Evolutionary conservation across 768 basidiomycete species (phyloP), one percentile per base, ranked within the genome.

Genomic region (Lactifluus piperatus): DNA sequence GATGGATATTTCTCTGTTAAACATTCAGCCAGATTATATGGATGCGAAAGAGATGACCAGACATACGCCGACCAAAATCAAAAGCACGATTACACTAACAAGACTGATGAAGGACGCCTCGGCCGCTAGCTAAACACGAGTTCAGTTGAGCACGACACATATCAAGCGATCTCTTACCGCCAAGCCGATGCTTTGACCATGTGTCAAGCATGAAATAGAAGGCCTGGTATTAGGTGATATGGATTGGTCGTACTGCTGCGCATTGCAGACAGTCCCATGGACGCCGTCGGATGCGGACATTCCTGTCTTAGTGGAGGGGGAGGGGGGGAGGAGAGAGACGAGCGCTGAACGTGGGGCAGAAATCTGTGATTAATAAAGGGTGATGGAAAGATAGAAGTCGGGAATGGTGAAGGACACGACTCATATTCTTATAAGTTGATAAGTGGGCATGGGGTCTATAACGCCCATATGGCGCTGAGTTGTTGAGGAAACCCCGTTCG

Each of bases 151-250:
- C 39, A 22, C 44, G 53, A 51, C 44, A 39, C 27, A 29, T 5
- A 24, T 71, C 36, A 76, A 62, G 2, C 72, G 74, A 51, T 75
- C 74, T 56, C 68, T 71, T 39, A 32, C 30, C 30, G 30, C 10
- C 30, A 32, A 32, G 1, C 30, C 30, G 30, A 32, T 32, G 30
- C 30, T 32, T 32, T 32, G n/a, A 18, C 41, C 41, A 20, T 43
- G 41, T 10, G 41, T 43, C 20, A 43, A 20, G 41, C 41, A 43
- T 43, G 41, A 20, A 43, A 43, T 20, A 8, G 41, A 43, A 20
- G 41, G 41, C n/a, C 4, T 43, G 18, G n/a, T n/a, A 22, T 43
- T 43, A n/a, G 41, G 9, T 10, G 8, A 20, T 1, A 20, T 9
- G n/a, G 20, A 43, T 8, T 43, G 41, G 7, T 10, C 4, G 4